Conservation (phyloP, 148 eudicot genomes). For the Camellia sinensis region DNA sequence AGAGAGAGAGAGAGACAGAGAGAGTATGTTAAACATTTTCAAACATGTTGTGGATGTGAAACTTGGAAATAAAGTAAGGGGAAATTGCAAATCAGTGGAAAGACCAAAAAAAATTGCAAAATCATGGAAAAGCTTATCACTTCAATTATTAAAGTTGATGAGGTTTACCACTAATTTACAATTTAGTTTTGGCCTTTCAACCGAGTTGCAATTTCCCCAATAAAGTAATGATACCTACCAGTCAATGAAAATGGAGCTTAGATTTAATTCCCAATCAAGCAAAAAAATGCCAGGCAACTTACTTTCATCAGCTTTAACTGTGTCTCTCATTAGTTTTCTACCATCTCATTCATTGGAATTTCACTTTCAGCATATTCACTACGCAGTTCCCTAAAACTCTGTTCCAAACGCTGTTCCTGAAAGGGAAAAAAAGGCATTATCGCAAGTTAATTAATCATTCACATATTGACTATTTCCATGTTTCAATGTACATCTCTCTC, state of each 20-base stretch:
- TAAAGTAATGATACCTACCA: constrained; percentile 30
- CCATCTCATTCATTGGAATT: constrained; percentile 51
- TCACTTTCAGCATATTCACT: constrained; percentile 35
- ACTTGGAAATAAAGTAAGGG: no score
- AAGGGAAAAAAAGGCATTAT: neutral
- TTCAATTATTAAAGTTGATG: no score
- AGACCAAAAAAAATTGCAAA: no score
- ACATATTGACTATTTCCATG: no score
- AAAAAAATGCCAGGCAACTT: constrained; percentile 57
- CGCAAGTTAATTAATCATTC: neutral
- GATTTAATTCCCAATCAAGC: constrained; percentile 51
- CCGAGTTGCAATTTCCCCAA: no score
- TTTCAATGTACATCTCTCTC: neutral
- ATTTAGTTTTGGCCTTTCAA: no score
- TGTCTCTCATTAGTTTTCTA: constrained; percentile 62
- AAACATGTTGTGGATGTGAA: neutral
- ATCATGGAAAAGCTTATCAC: no score
- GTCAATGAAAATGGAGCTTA: constrained; percentile 66
- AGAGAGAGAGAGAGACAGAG: neutral
- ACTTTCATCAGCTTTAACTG: constrained; percentile 50
- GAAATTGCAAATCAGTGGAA: no score
- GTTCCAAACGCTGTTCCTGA: constrained; percentile 52
- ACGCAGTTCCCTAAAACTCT: constrained; percentile 41
- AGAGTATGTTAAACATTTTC: neutral
- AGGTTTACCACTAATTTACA: no score